Evolutionary conservation across 148 eudicot genomes (phyloP).

Genomic region (Polygonum aviculare): DNA sequence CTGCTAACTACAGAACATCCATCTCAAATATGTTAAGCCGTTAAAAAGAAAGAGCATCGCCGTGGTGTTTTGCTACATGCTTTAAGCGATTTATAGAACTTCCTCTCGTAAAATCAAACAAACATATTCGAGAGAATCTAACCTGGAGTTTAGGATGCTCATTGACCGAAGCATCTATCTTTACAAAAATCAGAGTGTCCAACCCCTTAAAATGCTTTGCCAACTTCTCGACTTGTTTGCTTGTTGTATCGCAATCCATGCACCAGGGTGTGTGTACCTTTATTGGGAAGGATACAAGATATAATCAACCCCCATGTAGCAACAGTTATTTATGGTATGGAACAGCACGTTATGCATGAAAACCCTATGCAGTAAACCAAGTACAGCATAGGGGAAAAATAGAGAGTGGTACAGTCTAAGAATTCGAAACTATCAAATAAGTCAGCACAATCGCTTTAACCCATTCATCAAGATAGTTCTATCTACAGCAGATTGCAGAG

Average conservation of each 20-base stretch:
- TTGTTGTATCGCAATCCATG: constrained; percentile 59
- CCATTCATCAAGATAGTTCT: neutral
- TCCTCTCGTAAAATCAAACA: neutral
- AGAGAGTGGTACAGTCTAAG: neutral
- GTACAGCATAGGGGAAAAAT: neutral
- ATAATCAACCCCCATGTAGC: neutral
- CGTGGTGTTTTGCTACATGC: neutral
- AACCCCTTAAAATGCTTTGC: constrained; percentile 88
- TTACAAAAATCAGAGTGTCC: constrained; percentile 56
- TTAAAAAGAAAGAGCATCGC: neutral
- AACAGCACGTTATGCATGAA: neutral
- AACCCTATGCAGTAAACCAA: neutral
- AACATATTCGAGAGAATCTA: constrained; percentile 5
- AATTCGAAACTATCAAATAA: neutral
- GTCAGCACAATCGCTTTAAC: neutral
- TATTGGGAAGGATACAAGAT: constrained; percentile 2
- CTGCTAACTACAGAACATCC: neutral
- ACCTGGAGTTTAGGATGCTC: constrained; percentile 88
- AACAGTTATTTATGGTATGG: neutral
- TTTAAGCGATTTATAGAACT: neutral
- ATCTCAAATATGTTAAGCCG: too few relatives aligned
- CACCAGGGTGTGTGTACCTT: constrained; percentile 96
- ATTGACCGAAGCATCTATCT: constrained; percentile 74
- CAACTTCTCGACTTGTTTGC: constrained; percentile 85
- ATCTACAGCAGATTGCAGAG: neutral